Percentiles rank a stretch among this genome's conserved stretches.
Evolutionary conservation across 345 rosid genomes (phyloP).

Genomic region (Salix dunnii): DNA sequence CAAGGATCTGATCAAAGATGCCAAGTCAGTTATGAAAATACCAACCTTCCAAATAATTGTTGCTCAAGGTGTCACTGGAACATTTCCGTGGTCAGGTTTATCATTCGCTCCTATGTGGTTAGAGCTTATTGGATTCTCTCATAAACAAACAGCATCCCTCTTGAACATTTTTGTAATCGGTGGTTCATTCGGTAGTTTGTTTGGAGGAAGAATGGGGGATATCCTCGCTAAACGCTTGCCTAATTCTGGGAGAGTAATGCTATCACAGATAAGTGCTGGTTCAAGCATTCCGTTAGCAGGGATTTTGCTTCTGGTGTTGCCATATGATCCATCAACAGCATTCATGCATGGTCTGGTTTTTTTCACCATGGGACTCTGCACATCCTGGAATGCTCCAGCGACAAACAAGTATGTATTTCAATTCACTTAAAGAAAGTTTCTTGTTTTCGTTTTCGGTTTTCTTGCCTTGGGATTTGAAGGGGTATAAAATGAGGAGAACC

Average conservation of each 20-base stretch:
- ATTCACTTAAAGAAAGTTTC: background rate
- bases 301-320: slow-evolving; percentile 49
- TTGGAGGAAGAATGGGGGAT: slow-evolving; percentile 69
- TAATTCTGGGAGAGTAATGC: slow-evolving; percentile 50
- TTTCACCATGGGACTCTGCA: slow-evolving; percentile 56
- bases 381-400: slow-evolving; percentile 89
- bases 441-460: no score
- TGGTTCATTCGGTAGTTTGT: slow-evolving; percentile 40
- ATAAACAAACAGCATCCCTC: slow-evolving; percentile 46
- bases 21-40: slow-evolving; percentile 47
- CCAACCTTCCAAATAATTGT: slow-evolving; percentile 66
- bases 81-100: slow-evolving; percentile 62
- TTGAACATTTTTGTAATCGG: slow-evolving; percentile 38
- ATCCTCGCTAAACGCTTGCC: slow-evolving; percentile 43
- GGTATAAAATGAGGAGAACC: background rate
- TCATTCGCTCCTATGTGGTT: slow-evolving; percentile 66
- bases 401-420: slow-evolving; percentile 65
- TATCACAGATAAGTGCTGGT: slow-evolving; percentile 57
- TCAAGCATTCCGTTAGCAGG: slow-evolving; percentile 65
- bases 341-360: slow-evolving; percentile 53
- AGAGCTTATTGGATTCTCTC: slow-evolving; percentile 66
- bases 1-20: slow-evolving; percentile 42
- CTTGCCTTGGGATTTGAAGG: no score
- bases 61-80: slow-evolving; percentile 64
- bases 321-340: slow-evolving; percentile 53